phyloP scores from a whole-genome alignment of 352 stramenopile species.

The Phytophthora brassicae region DNA sequence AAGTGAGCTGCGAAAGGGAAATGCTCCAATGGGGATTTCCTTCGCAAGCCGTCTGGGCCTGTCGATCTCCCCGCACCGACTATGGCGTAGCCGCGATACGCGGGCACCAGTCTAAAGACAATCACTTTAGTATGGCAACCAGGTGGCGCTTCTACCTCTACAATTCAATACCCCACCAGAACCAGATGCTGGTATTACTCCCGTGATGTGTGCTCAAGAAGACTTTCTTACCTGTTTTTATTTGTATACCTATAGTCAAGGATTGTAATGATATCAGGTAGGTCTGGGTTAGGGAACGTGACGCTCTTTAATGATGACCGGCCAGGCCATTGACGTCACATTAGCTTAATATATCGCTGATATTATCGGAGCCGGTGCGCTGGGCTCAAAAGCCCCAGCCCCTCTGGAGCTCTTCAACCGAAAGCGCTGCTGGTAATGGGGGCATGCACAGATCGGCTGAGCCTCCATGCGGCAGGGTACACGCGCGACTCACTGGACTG shows the following conservation, averaged over 20 bases:
- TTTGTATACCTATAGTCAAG: background rate
- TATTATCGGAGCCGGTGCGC: background rate
- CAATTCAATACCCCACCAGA: background rate
- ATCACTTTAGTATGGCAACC: slow-evolving; percentile 28
- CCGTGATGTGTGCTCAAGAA: too few species aligned
- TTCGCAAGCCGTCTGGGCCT: slow-evolving; percentile 21
- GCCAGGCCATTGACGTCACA: slow-evolving; percentile 28
- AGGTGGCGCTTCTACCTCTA: background rate
- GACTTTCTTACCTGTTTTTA: too few species aligned
- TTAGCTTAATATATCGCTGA: background rate
- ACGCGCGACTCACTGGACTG: too few species aligned
- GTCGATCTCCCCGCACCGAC: slow-evolving; percentile 29
- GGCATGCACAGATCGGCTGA: too few species aligned
- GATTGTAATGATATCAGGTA: background rate
- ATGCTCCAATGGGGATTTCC: slow-evolving; percentile 26
- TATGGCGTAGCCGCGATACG: slow-evolving; percentile 11
- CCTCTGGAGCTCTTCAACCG: slow-evolving; percentile 1
- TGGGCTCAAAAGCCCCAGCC: slow-evolving; percentile 7
- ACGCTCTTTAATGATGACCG: slow-evolving; percentile 24
- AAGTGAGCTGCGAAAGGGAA: slow-evolving; percentile 33
- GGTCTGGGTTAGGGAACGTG: slow-evolving; percentile 7
- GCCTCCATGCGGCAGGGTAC: background rate
- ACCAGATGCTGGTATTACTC: too few species aligned
- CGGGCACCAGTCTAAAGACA: slow-evolving; percentile 17
- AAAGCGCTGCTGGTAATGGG: background rate